phyloP scores from a whole-genome alignment of 176 grass and related monocot species.

The Bothriochloa decipiens region DNA sequence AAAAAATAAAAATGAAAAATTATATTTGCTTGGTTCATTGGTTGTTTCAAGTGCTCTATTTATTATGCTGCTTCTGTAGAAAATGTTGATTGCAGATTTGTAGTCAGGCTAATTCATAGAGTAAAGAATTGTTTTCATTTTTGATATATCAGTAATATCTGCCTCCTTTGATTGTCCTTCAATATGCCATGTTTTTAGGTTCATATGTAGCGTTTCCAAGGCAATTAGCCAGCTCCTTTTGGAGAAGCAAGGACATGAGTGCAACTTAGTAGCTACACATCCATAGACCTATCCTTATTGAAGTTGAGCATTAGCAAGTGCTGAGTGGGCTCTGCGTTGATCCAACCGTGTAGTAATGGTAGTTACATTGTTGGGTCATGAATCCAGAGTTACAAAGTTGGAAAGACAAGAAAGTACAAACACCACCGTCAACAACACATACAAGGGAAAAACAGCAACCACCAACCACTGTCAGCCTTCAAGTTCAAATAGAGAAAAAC shows the following conservation, averaged over 20 bases:
- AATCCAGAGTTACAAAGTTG: too few species aligned
- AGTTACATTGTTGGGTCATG: too few species aligned
- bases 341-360: background rate
- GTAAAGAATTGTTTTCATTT: background rate
- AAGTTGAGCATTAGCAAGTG: background rate
- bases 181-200: constrained; percentile 2
- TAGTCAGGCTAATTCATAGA: constrained; percentile 9
- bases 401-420: too few species aligned
- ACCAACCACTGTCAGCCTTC: background rate
- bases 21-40: background rate
- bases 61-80: constrained; percentile 4
- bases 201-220: background rate
- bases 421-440: too few species aligned
- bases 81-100: constrained; percentile 9
- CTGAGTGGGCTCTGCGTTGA: background rate
- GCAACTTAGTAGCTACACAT: background rate
- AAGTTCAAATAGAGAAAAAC: constrained; percentile 4
- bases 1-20: background rate
- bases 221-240: constrained; percentile 10
- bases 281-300: constrained; percentile 4
- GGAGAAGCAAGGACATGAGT: background rate
- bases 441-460: too few species aligned
- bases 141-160: background rate
- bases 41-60: background rate
- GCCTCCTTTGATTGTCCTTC: background rate